Evolutionary conservation across 2,329 filamentous ascomycete genomes (phyloP).

Genomic region (Arthrobotrys musiformis): DNA sequence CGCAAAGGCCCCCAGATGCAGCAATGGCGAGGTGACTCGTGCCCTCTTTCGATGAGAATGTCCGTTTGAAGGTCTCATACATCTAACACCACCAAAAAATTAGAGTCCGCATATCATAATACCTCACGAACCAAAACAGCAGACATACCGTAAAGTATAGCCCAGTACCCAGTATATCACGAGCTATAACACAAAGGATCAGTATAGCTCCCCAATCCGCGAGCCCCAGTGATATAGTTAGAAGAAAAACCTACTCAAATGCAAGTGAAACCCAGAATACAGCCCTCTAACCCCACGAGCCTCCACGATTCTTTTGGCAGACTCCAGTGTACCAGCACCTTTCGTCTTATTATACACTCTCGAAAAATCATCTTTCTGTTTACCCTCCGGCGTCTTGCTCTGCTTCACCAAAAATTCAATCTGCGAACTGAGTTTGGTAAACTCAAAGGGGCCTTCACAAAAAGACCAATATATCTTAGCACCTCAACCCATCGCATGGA

Average conservation of each 20-base stretch:
- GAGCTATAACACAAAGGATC: constrained; percentile 66
- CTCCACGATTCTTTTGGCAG: constrained; percentile 79
- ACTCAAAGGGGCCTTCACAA: constrained; percentile 78
- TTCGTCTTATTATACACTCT: constrained; percentile 64
- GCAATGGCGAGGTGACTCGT: constrained; percentile 82
- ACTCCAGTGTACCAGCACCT: constrained; percentile 73
- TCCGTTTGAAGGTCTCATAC: constrained; percentile 85
- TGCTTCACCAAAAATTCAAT: constrained; percentile 71
- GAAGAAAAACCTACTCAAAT: constrained; percentile 72
- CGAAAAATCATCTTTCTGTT: constrained; percentile 41
- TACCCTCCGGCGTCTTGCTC: constrained; percentile 59
- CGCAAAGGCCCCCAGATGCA: constrained; percentile 81
- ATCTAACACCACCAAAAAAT: constrained; percentile 64
- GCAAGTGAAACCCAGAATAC: constrained; percentile 82
- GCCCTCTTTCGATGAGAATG: constrained; percentile 78
- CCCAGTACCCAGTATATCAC: constrained; percentile 82
- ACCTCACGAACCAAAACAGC: too few species aligned
- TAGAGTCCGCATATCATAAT: neutral
- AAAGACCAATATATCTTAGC: neutral
- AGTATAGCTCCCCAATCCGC: neutral
- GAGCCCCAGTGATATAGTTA: too few species aligned
- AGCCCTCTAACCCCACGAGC: constrained; percentile 78
- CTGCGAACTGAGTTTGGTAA: constrained; percentile 89
- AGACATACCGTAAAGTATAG: constrained; percentile 77
- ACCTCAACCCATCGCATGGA: neutral